A percentile compares a stretch with the other conserved stretches of the same genome.
These are phyloP conservation scores for Pleurotus tuber-regium DNA, from an alignment of 768 basidiomycete genomes.

Conservation along the genomic window DNA sequence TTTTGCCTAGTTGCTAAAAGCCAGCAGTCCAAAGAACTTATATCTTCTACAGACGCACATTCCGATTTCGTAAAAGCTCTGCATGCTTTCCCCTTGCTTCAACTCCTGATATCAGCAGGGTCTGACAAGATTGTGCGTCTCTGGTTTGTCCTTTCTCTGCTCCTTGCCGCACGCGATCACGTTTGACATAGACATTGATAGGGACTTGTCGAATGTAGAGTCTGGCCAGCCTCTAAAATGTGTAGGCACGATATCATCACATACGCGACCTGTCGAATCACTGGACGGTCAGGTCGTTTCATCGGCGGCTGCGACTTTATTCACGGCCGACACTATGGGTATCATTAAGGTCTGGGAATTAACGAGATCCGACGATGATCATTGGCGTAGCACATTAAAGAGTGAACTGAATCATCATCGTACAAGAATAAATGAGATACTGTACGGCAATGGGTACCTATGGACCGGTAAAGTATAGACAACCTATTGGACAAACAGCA, in stretches of 20 bases:
- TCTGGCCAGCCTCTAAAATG: slow-evolving; percentile 43
- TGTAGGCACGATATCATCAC: slow-evolving; percentile 72
- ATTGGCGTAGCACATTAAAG: slow-evolving; percentile 50
- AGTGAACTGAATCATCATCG: slow-evolving; percentile 72
- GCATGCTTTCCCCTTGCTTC: slow-evolving; percentile 61
- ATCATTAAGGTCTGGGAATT: slow-evolving; percentile 81
- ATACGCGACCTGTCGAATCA: slow-evolving; percentile 86
- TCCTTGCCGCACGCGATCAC: background rate
- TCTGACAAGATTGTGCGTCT: slow-evolving; percentile 88
- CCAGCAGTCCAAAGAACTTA: slow-evolving; percentile 62
- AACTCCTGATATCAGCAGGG: slow-evolving; percentile 77
- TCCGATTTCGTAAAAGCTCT: slow-evolving; percentile 89
- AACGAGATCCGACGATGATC: slow-evolving; percentile 34
- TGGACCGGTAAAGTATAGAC: slow-evolving; percentile 72
- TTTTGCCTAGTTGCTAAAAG: background rate
- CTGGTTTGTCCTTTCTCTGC: slow-evolving; percentile 57
- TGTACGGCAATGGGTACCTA: slow-evolving; percentile 63
- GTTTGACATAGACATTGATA: slow-evolving; percentile 25
- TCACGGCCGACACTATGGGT: slow-evolving; percentile 93
- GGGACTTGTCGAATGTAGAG: slow-evolving; percentile 59
- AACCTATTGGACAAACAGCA: background rate
- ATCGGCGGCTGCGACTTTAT: slow-evolving; percentile 50
- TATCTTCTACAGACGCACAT: slow-evolving; percentile 78
- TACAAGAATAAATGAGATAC: slow-evolving; percentile 77
- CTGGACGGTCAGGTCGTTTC: slow-evolving; percentile 55